Conservation (phyloP, 73 alveolate genomes). For the Stentor coeruleus region DNA sequence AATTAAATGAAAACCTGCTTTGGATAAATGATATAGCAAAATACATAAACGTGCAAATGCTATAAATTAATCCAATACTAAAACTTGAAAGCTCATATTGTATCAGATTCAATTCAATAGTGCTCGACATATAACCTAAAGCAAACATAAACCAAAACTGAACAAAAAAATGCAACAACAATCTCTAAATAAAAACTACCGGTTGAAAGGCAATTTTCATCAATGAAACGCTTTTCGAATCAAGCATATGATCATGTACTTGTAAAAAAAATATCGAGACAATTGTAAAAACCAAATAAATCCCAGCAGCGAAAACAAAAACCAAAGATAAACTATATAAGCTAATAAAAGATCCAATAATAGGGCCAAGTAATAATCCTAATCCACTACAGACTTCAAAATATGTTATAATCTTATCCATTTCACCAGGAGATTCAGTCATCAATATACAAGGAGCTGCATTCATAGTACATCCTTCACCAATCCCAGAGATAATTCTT, state of each 20-base stretch:
- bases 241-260: neutral
- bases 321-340: neutral
- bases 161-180: neutral
- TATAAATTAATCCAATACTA: neutral
- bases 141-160: neutral
- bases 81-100: neutral
- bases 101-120: neutral
- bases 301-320: neutral
- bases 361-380: slow-evolving; percentile 1
- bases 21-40: neutral
- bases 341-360: neutral
- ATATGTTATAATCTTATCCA: neutral
- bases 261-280: neutral
- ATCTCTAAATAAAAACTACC: neutral
- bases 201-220: neutral
- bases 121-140: neutral
- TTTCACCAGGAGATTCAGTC: neutral
- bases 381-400: neutral
- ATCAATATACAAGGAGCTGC: neutral
- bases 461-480: neutral
- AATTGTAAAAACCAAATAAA: neutral
- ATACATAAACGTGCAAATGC: neutral
- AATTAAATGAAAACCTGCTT: neutral
- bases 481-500: neutral
- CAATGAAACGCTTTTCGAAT: neutral